phyloP scores from a whole-genome alignment of 805 yeast genomes.

The Hyphopichia homilentoma region DNA sequence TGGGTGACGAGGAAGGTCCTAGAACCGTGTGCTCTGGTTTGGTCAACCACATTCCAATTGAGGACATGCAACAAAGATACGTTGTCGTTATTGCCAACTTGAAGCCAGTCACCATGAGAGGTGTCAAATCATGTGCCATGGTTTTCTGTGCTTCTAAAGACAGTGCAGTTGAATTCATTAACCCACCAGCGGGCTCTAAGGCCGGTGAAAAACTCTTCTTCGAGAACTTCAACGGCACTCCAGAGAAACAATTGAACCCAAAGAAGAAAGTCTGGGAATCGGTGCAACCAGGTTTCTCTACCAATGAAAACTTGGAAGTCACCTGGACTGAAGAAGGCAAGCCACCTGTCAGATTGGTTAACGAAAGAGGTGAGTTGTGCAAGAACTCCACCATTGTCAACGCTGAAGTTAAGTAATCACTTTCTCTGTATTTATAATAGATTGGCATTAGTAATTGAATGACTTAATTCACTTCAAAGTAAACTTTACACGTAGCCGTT shows the following conservation, averaged over 20 bases:
- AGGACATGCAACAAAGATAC: constrained; percentile 91
- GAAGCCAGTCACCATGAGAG: constrained; percentile 98
- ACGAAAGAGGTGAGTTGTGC: constrained; percentile 74
- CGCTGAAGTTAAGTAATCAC: constrained; percentile 65
- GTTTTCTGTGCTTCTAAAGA: constrained; percentile 89
- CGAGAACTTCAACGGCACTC: constrained; percentile 84
- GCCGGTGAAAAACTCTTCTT: constrained; percentile 97
- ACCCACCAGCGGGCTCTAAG: constrained; percentile 89
- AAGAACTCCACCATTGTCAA: constrained; percentile 66
- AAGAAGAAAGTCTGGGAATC: constrained; percentile 98
- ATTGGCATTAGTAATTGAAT: no score
- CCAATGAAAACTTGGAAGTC: constrained; percentile 72
- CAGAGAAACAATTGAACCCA: constrained; percentile 91
- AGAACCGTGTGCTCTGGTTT: constrained; percentile 98
- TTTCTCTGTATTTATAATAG: no score
- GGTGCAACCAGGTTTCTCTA: constrained; percentile 85
- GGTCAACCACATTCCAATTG: constrained; percentile 83
- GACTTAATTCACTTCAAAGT: no score
- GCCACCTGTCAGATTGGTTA: constrained; percentile 68
- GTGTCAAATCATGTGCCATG: constrained; percentile 94
- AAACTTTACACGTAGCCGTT: no score
- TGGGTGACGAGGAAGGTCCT: constrained; percentile 96
- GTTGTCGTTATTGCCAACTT: constrained; percentile 92
- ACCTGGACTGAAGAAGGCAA: constrained; percentile 79
- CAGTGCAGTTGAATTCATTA: constrained; percentile 78